These are phyloP conservation scores for Sporothrix schenckii DNA, from an alignment of 2,329 filamentous ascomycete genomes.

Conservation along the genomic window DNA sequence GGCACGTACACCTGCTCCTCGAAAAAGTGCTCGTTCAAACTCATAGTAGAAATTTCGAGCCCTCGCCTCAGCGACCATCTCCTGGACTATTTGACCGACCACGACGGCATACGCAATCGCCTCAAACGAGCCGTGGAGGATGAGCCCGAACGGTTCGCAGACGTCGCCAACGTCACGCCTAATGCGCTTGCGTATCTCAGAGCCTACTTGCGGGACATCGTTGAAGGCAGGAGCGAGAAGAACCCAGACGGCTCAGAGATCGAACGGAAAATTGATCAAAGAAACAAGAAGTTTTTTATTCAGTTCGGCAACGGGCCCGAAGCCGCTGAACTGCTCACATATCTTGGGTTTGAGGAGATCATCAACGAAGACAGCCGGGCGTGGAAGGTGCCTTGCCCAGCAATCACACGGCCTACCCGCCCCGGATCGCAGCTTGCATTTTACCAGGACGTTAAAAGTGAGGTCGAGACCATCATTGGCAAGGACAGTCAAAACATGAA, in stretches of 20 bases:
- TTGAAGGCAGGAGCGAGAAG: slow-evolving; percentile 45
- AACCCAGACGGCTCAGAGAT: slow-evolving; percentile 38
- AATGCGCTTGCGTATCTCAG: slow-evolving; percentile 53
- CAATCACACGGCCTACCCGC: slow-evolving; percentile 46
- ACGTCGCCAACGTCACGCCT: slow-evolving; percentile 47
- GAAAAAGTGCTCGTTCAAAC: slow-evolving; percentile 47
- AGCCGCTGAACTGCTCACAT: slow-evolving; percentile 53
- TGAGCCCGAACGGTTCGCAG: slow-evolving; percentile 55
- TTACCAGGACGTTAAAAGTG: slow-evolving; percentile 54
- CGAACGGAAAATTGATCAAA: slow-evolving; percentile 52
- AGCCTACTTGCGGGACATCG: slow-evolving; percentile 56
- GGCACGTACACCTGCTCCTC: slow-evolving; percentile 50
- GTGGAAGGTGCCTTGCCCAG: slow-evolving; percentile 45
- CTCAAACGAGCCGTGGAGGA: slow-evolving; percentile 47
- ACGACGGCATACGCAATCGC: slow-evolving; percentile 48
- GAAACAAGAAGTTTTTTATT: slow-evolving; percentile 60
- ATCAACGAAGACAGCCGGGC: slow-evolving; percentile 48
- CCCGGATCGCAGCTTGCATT: slow-evolving; percentile 51
- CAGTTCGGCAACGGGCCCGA: slow-evolving; percentile 53
- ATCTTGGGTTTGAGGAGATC: slow-evolving; percentile 54
- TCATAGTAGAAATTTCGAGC: slow-evolving; percentile 54
- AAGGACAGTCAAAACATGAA: slow-evolving; percentile 33
- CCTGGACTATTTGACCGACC: slow-evolving; percentile 52
- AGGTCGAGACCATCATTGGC: slow-evolving; percentile 49
- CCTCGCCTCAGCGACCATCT: slow-evolving; percentile 52